A percentile compares a stretch with the other conserved stretches of the same genome.
phyloP scores from a whole-genome alignment of 148 eudicot genomes.

The Tetragonia tetragonoides region DNA sequence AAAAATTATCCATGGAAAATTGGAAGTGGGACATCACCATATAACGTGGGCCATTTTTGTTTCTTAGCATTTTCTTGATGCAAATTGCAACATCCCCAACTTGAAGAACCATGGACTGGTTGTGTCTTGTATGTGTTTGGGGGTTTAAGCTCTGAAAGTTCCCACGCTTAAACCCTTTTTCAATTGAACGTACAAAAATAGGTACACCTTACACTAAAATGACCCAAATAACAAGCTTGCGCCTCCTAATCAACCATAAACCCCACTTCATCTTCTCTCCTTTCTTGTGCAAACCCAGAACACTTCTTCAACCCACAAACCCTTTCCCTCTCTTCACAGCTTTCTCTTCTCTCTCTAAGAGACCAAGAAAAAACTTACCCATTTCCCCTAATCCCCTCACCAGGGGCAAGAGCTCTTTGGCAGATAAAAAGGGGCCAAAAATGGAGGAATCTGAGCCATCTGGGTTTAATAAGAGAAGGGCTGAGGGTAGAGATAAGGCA shows the following conservation, averaged over 20 bases:
- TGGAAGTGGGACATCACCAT: no score
- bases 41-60: no score
- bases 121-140: no score
- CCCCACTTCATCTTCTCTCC: conserved; percentile 23
- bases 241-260: conserved; percentile 30
- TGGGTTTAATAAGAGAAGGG: conserved; percentile 73
- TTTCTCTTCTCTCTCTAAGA: conserved; percentile 36
- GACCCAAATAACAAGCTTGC: conserved; percentile 52
- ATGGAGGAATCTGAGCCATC: conserved; percentile 39
- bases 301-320: conserved; percentile 10
- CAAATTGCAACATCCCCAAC: no score
- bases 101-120: no score
- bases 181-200: no score
- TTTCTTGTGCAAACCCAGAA: conserved; percentile 24
- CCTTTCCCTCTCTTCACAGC: conserved; percentile 24
- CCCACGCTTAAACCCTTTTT: no score
- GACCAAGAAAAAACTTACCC: conserved; percentile 12
- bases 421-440: conserved; percentile 22
- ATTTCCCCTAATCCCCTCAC: conserved; percentile 22
- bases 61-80: no score
- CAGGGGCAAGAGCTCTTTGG: conserved; percentile 37
- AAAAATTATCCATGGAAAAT: no score
- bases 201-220: conserved; percentile 16
- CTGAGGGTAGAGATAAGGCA: conserved; percentile 69
- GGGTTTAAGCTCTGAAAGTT: no score